Conservation (phyloP, 352 stramenopile species). For the Phytophthora ramorum region DNA sequence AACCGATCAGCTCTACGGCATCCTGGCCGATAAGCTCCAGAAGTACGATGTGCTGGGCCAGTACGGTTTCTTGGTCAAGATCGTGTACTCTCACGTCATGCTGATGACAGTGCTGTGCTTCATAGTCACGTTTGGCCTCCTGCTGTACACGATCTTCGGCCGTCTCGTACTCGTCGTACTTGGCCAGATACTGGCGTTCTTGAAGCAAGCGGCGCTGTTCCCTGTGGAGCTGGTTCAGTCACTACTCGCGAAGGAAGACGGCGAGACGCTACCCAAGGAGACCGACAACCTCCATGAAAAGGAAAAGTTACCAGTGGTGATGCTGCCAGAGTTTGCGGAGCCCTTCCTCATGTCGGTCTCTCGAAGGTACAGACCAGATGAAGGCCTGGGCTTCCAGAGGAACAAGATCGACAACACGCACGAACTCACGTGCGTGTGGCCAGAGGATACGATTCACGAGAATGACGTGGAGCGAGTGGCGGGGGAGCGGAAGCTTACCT, state of each 20-base stretch:
- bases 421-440: slow-evolving; percentile 71
- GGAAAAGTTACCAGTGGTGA: slow-evolving; percentile 15
- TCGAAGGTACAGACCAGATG: slow-evolving; percentile 36
- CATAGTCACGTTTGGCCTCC: slow-evolving; percentile 28
- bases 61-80: slow-evolving; percentile 51
- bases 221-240: slow-evolving; percentile 22
- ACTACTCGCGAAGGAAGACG: slow-evolving; percentile 15
- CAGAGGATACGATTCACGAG: slow-evolving; percentile 39
- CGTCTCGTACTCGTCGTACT: slow-evolving; percentile 39
- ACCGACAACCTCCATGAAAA: slow-evolving; percentile 21
- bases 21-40: slow-evolving; percentile 29
- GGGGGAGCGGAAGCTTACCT: slow-evolving; percentile 60
- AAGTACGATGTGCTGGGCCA: slow-evolving; percentile 41
- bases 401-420: slow-evolving; percentile 26
- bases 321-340: slow-evolving; percentile 54
- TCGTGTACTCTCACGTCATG: slow-evolving; percentile 58
- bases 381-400: slow-evolving; percentile 47
- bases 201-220: slow-evolving; percentile 24
- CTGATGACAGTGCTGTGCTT: slow-evolving; percentile 57
- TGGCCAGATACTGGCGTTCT: slow-evolving; percentile 16
- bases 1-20: slow-evolving; percentile 37
- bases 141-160: slow-evolving; percentile 47
- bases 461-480: slow-evolving; percentile 39
- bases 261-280: slow-evolving; percentile 4
- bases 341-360: slow-evolving; percentile 49